Evolutionary conservation across 2,329 filamentous ascomycete genomes (phyloP), one percentile per base, ranked within the genome.

Genomic region (Penicillium oxalicum): DNA sequence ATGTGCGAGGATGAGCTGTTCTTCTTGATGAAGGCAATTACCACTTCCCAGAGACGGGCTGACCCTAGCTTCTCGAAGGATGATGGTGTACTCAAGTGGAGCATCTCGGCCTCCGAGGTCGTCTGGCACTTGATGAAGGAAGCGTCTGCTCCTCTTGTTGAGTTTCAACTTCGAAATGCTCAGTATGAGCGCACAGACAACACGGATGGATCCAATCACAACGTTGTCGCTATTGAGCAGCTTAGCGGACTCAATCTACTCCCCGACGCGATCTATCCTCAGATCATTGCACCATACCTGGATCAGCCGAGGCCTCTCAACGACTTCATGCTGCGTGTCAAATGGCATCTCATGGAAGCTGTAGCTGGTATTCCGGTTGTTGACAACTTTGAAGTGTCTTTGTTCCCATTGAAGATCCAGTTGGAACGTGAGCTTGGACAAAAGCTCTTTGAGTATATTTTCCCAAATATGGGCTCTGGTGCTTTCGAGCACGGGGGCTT

Each of bases 11-110:
- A 98, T 61, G 94, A 99, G 68, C 73, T 99, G 7, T 99, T 98
- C 77, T 98, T 98, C 73, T 87, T 98, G 76, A 97, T 98, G 93
- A 97, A 98, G 63, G 94, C 93, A 35, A 98, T 98, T 65, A 98
- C 93, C 1, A 94, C 90, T 2, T 94, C 91, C 4, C 93, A 98
- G 69, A 80, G 90, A 51, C 93, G 91, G 65, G 84, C 83, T 54
- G 83, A 86, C 51, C 80, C 80, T 40, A 70, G 71, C 34, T 76
- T 82, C 43, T 81, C 83, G 5, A 81, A 89, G 54, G 86, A 84
- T 48, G 91, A 82, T 51, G 90, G 90, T 5, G 75, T 96, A 36
- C 70, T 98, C 46, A 85, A 88, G 59, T 96, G 91, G 87, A 93
- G 89, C 65, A 89, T 98, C 50, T 87, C 88, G n/a, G 90, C 90